phyloP scores from a whole-genome alignment of 805 yeast species.

The Pichia eremophila region DNA sequence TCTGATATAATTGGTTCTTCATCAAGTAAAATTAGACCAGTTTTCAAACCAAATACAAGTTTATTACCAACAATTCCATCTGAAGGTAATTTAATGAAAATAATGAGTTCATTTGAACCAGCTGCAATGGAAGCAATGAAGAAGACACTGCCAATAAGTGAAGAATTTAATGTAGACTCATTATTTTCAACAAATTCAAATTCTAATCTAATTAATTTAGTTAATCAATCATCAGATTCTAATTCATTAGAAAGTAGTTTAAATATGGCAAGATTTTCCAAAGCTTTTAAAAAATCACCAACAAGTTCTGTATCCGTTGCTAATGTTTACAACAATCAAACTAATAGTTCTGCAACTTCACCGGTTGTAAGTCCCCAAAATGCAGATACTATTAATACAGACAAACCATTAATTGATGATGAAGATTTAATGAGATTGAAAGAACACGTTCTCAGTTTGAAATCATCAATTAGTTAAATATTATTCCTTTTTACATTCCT shows the following conservation, averaged over 20 bases:
- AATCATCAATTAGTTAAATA: constrained; percentile 13
- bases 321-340: background rate
- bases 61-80: constrained; percentile 18
- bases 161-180: constrained; percentile 2
- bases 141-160: background rate
- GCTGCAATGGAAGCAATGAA: background rate
- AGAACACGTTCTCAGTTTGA: constrained; percentile 23
- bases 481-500: background rate
- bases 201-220: background rate
- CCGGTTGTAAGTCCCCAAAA: background rate
- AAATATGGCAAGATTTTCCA: constrained; percentile 9
- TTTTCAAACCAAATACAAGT: background rate
- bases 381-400: background rate
- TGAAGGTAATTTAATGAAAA: constrained; percentile 15
- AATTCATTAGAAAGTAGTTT: background rate
- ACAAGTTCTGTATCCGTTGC: background rate
- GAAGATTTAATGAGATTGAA: constrained; percentile 23
- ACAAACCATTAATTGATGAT: constrained; percentile 13
- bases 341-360: background rate
- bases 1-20: background rate
- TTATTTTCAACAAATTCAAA: background rate
- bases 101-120: constrained; percentile 8
- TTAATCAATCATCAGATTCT: constrained; percentile 3
- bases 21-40: background rate
- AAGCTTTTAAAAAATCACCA: constrained; percentile 8